These are phyloP conservation scores for Pestalotiopsis sp. DNA, from an alignment of 2,329 filamentous ascomycete species.

Conservation along the genomic window DNA sequence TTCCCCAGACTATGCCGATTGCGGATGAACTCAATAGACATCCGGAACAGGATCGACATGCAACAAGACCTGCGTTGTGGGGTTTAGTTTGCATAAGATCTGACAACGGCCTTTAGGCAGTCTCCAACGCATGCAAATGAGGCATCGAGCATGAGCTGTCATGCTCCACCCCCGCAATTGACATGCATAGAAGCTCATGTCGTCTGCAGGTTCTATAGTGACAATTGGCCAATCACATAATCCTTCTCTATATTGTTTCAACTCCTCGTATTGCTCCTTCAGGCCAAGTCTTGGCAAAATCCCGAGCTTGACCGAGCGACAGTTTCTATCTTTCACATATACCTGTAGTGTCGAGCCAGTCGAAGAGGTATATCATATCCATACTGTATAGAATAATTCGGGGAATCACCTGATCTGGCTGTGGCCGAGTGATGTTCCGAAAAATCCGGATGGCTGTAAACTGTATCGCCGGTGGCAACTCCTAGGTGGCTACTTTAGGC, in stretches of 20 bases:
- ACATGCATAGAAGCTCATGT: neutral
- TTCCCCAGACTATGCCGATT: neutral
- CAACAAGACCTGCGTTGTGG: neutral
- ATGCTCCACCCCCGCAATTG: conserved; percentile 6
- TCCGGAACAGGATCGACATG: neutral
- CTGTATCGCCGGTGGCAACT: too few relatives aligned
- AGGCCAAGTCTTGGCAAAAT: neutral
- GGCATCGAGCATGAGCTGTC: conserved; percentile 1
- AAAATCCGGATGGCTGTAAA: too few relatives aligned
- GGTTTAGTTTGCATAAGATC: neutral
- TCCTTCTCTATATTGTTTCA: neutral
- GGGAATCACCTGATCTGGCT: too few relatives aligned
- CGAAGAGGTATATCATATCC: neutral
- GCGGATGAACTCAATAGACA: neutral
- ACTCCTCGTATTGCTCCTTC: neutral
- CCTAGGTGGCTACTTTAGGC: neutral
- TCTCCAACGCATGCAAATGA: neutral
- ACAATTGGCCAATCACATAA: conserved; percentile 4
- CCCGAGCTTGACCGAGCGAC: neutral
- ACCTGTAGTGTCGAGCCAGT: neutral
- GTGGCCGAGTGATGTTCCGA: too few relatives aligned
- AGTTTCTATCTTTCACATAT: neutral
- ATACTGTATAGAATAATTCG: neutral
- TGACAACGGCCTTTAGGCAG: neutral
- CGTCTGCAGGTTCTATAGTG: conserved; percentile 4